Evolutionary conservation across 768 basidiomycete genomes (phyloP).

Genomic region (Leucocoprinus sp.): DNA sequence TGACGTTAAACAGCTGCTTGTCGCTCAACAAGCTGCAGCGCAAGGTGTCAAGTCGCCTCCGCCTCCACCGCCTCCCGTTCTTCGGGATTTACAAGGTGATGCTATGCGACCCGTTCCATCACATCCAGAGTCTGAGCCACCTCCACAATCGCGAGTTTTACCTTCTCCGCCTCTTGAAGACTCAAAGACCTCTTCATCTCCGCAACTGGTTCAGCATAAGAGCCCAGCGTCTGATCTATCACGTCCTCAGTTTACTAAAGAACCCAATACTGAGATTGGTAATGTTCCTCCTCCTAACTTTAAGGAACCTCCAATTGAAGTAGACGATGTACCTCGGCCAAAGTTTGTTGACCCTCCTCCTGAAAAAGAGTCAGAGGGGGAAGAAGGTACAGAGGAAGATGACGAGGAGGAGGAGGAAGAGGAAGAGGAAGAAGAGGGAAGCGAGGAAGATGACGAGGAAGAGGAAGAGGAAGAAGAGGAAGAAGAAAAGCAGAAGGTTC

Average conservation of each 20-base stretch:
- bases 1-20: conserved; percentile 63
- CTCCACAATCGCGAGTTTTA: conserved; percentile 15
- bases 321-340: conserved; percentile 9
- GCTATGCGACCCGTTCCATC: conserved; percentile 18
- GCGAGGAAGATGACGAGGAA: conserved; percentile 9
- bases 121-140: conserved; percentile 22
- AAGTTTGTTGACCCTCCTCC: conserved; percentile 7
- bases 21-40: conserved; percentile 53
- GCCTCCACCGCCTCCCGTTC: conserved; percentile 22
- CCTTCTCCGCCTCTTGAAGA: conserved; percentile 21
- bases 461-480: conserved; percentile 8
- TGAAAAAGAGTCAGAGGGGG: conserved; percentile 11
- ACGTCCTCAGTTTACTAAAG: conserved; percentile 44
- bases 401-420: conserved; percentile 13
- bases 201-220: conserved; percentile 18
- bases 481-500: not conserved
- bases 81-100: conserved; percentile 21
- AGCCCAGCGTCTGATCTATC: conserved; percentile 10
- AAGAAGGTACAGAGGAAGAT: conserved; percentile 10
- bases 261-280: conserved; percentile 54
- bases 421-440: conserved; percentile 7
- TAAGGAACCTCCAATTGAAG: conserved; percentile 6
- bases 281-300: conserved; percentile 37
- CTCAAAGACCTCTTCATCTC: conserved; percentile 26
- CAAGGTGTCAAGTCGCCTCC: conserved; percentile 23